Conservation (phyloP, 1,284 basidiomycete genomes). For the Schizophyllum amplum region DNA sequence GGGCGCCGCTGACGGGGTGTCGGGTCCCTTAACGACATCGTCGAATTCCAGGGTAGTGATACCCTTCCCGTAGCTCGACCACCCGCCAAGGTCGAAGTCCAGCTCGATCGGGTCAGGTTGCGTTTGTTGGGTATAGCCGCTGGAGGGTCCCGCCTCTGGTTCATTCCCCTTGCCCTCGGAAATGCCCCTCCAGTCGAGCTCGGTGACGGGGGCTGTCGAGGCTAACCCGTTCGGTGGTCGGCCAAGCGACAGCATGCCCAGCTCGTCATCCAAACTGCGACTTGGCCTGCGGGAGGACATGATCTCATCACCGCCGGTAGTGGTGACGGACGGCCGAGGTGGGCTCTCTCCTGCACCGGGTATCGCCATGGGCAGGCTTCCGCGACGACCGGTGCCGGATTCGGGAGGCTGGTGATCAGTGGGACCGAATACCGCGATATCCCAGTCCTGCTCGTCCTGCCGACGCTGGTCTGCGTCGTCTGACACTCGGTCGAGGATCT, state of each 20-base stretch:
- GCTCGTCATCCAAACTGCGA: constrained; percentile 11
- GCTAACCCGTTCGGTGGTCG: not conserved
- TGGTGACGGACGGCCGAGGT: no score
- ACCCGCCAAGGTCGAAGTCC: constrained; percentile 24
- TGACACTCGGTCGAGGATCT: constrained; percentile 5
- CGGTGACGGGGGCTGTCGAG: constrained; percentile 33
- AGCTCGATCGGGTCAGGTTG: not conserved
- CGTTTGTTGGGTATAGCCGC: constrained; percentile 1
- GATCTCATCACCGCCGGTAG: no score
- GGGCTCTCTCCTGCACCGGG: constrained; percentile 3
- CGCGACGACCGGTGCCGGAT: constrained; percentile 9
- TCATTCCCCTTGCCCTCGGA: constrained; percentile 15
- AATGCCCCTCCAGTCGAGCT: constrained; percentile 36
- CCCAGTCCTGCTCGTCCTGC: constrained; percentile 13
- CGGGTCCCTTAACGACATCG: constrained; percentile 16
- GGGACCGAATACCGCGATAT: constrained; percentile 1
- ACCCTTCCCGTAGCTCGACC: constrained; percentile 21
- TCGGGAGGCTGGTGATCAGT: not conserved
- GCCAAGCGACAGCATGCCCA: constrained; percentile 4
- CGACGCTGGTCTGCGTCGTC: constrained; percentile 27
- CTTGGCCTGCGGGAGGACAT: constrained; percentile 13
- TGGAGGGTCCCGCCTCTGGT: constrained; percentile 14
- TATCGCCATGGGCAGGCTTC: constrained; percentile 4
- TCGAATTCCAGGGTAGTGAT: constrained; percentile 21
- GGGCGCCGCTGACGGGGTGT: not conserved